Evolutionary conservation across 2,329 filamentous ascomycete genomes (phyloP).

Genomic region (Aureobasidium sp.): DNA sequence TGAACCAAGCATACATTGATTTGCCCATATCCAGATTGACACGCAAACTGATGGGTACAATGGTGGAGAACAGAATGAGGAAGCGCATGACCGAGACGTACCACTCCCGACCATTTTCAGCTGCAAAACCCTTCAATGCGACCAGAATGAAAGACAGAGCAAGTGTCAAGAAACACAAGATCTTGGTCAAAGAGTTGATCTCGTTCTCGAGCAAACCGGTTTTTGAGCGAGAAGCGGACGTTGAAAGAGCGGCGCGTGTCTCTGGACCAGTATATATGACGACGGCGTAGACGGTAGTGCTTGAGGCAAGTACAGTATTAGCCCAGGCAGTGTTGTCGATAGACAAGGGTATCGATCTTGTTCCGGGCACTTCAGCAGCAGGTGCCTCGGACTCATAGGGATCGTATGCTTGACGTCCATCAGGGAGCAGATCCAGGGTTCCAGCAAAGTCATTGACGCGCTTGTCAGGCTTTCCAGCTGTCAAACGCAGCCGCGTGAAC

Average conservation of each 20-base stretch:
- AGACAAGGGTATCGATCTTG: slow-evolving; percentile 59
- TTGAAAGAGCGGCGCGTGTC: slow-evolving; percentile 88
- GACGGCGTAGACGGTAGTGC: slow-evolving; percentile 77
- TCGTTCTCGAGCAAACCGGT: slow-evolving; percentile 89
- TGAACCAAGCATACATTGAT: slow-evolving; percentile 91
- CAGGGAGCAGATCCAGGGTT: slow-evolving; percentile 67
- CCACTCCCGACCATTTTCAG: slow-evolving; percentile 62
- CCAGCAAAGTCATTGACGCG: slow-evolving; percentile 93
- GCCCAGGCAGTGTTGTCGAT: slow-evolving; percentile 99
- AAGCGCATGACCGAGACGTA: slow-evolving; percentile 99
- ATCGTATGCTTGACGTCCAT: slow-evolving; percentile 38
- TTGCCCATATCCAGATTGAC: slow-evolving; percentile 99
- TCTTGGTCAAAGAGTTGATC: slow-evolving; percentile 96
- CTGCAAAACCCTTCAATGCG: slow-evolving; percentile 70
- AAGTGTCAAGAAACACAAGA: slow-evolving; percentile 81
- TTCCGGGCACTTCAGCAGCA: slow-evolving; percentile 11
- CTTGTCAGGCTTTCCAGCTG: slow-evolving; percentile 82
- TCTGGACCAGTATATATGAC: slow-evolving; percentile 93
- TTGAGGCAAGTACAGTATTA: slow-evolving; percentile 93
- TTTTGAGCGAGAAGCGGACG: slow-evolving; percentile 84
- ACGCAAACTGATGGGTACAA: slow-evolving; percentile 91
- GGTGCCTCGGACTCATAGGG: slow-evolving; percentile 19
- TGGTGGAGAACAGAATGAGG: slow-evolving; percentile 95
- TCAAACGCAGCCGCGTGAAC: slow-evolving; percentile 58
- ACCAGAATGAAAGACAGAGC: slow-evolving; percentile 82